These are phyloP conservation scores for Arctostaphylos glauca DNA, from an alignment of 148 eudicot genomes.

Conservation along the genomic window DNA sequence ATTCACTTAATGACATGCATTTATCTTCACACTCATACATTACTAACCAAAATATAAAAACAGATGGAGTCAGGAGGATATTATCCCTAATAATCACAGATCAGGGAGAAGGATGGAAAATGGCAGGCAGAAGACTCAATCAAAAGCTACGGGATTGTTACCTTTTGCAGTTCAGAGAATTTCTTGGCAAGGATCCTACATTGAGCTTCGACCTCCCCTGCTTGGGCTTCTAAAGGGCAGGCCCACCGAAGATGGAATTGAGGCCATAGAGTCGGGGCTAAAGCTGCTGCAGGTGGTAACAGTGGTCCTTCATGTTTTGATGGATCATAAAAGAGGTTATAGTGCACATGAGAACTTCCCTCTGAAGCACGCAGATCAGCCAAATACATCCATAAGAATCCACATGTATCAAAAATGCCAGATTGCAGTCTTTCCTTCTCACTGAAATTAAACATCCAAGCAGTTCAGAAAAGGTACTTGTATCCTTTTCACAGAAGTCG, in stretches of 20 bases:
- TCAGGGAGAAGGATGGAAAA: not conserved
- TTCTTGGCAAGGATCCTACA: constrained; percentile 64
- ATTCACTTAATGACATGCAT: not conserved
- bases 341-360: constrained; percentile 73
- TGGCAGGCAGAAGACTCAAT: not conserved
- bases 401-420: constrained; percentile 68
- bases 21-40: not conserved
- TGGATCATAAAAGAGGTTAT: constrained; percentile 77
- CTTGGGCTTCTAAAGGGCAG: constrained; percentile 82
- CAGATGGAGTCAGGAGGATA: not conserved
- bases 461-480: not conserved
- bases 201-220: constrained; percentile 76
- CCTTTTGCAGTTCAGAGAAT: constrained; percentile 82
- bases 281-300: constrained; percentile 96
- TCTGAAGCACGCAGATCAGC: constrained; percentile 64
- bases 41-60: not conserved
- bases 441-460: constrained; percentile 33
- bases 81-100: not conserved
- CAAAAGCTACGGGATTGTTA: constrained; percentile 17
- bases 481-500: not conserved
- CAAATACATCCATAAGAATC: constrained; percentile 85
- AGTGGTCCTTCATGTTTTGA: constrained; percentile 61
- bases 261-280: constrained; percentile 97
- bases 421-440: constrained; percentile 86
- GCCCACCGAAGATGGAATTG: constrained; percentile 98